Conservation (phyloP, 2,329 filamentous ascomycete genomes). For the Diaporthe helianthi region DNA sequence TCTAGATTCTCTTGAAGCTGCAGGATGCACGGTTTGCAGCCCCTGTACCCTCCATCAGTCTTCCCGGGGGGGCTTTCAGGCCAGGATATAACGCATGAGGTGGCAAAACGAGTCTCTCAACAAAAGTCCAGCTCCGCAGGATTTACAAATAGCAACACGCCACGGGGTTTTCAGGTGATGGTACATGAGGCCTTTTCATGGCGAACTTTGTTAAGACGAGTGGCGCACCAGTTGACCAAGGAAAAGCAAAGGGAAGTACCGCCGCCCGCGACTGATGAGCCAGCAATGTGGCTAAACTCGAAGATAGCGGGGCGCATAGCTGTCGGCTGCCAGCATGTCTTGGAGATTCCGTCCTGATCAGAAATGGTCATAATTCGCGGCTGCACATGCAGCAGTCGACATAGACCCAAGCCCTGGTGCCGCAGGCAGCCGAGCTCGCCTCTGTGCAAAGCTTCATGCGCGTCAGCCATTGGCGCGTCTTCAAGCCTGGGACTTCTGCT, state of each 20-base stretch:
- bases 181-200: not conserved
- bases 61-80: not conserved
- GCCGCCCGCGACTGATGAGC: not conserved
- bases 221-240: not conserved
- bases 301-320: not conserved
- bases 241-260: not conserved
- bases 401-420: not conserved
- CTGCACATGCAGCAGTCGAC: not conserved
- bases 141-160: not conserved
- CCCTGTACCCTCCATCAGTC: not conserved
- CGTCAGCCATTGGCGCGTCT: not conserved
- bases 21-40: not conserved
- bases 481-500: not conserved
- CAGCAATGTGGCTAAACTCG: not conserved
- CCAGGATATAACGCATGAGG: not conserved
- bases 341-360: not conserved
- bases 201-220: not conserved
- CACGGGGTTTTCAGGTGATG: not conserved
- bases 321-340: not conserved
- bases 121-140: not conserved
- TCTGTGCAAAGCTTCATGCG: not conserved
- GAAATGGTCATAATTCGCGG: not conserved
- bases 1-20: not conserved
- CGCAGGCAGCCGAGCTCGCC: not conserved
- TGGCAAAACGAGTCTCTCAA: not conserved